phyloP scores from a whole-genome alignment of 1,284 basidiomycete genomes.

The Apiotrichum laibachii region DNA sequence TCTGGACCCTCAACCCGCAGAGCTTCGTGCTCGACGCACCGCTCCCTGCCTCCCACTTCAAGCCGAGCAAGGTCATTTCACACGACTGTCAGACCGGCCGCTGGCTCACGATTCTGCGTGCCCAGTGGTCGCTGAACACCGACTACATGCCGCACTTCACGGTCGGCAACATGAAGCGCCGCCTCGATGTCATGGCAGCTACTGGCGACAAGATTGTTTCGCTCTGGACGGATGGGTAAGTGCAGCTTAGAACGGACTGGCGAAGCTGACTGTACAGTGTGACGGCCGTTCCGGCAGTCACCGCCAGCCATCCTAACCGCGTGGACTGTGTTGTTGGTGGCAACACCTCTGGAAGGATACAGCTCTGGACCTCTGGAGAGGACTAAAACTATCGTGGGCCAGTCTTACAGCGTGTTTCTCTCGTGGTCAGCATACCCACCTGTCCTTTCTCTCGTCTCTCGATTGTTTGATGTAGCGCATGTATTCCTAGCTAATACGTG shows the following conservation, averaged over 20 bases:
- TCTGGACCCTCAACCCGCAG: conserved; percentile 49
- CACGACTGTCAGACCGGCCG: conserved; percentile 55
- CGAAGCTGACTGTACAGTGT: conserved; percentile 31
- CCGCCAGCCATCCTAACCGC: conserved; percentile 48
- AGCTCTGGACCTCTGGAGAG: conserved; percentile 38
- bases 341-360: conserved; percentile 49
- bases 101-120: conserved; percentile 54
- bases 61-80: conserved; percentile 32
- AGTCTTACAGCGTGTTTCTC: no score
- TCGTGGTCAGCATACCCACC: no score
- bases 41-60: conserved; percentile 35
- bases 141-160: conserved; percentile 52
- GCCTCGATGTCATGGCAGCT: conserved; percentile 48
- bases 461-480: no score
- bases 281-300: conserved; percentile 53
- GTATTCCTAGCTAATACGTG: no score
- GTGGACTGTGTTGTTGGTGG: conserved; percentile 50
- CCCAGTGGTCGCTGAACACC: conserved; percentile 52
- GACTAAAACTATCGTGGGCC: neutral
- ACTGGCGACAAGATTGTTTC: conserved; percentile 44
- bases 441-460: no score
- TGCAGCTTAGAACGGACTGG: conserved; percentile 1
- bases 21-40: conserved; percentile 34
- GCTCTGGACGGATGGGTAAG: conserved; percentile 42
- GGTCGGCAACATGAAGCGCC: conserved; percentile 54